These are phyloP conservation scores for Auxenochlorella pyrenoidosa DNA, from an alignment of 139 green algal species.

Conservation along the genomic window DNA sequence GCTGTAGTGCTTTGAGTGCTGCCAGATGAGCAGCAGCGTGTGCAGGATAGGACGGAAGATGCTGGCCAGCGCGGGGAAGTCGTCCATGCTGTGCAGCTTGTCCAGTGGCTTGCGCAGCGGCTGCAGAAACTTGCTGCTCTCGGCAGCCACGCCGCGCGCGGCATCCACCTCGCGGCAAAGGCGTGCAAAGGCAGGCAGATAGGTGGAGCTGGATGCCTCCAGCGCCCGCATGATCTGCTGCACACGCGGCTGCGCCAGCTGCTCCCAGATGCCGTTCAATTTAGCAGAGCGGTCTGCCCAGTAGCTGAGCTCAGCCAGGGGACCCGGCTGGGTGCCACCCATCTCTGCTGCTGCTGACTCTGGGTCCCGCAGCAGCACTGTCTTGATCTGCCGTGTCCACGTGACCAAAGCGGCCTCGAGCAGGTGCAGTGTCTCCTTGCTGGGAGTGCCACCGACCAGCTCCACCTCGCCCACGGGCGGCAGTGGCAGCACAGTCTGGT, in stretches of 20 bases:
- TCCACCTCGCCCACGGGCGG: constrained; percentile 54
- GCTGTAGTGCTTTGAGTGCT: constrained; percentile 87
- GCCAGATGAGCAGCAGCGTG: constrained; percentile 92
- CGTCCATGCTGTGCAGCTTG: constrained; percentile 74
- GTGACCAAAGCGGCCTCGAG: constrained; percentile 86
- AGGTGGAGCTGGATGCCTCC: constrained; percentile 80
- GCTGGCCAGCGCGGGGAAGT: constrained; percentile 49
- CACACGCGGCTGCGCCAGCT: constrained; percentile 71
- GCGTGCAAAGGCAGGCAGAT: constrained; percentile 80
- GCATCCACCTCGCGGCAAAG: constrained; percentile 69
- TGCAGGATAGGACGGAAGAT: constrained; percentile 92
- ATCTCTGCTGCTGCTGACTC: constrained; percentile 48
- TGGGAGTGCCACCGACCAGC: constrained; percentile 31
- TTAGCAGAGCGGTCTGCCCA: constrained; percentile 84
- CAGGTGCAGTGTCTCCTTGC: constrained; percentile 88
- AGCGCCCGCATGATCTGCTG: constrained; percentile 82
- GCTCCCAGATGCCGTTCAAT: constrained; percentile 86
- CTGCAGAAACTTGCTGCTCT: constrained; percentile 85
- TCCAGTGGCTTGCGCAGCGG: constrained; percentile 83
- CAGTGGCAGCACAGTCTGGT: constrained; percentile 89
- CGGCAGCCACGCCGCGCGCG: constrained; percentile 74
- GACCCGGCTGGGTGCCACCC: constrained; percentile 67
- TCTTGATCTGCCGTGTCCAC: constrained; percentile 94
- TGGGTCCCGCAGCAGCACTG: constrained; percentile 85
- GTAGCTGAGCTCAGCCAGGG: constrained; percentile 88